These are phyloP conservation scores for Blastocystis sp. DNA, from an alignment of 352 stramenopile genomes.

Conservation along the genomic window DNA sequence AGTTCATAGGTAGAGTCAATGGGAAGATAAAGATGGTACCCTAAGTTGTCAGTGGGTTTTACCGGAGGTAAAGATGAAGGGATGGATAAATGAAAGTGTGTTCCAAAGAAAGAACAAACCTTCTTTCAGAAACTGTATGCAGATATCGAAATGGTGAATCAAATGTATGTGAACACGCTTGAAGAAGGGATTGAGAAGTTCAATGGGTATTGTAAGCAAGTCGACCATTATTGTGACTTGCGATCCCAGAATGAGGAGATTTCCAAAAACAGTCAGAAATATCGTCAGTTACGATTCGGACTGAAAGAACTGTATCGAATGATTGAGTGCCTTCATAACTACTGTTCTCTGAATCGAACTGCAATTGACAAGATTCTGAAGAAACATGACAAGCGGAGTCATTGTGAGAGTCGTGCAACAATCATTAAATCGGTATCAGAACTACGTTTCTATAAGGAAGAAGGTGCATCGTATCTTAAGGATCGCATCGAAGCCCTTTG, in stretches of 20 bases:
- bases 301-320: conserved; percentile 65
- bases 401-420: conserved; percentile 15
- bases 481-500: background rate
- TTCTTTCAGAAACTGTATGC: conserved; percentile 59
- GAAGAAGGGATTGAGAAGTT: background rate
- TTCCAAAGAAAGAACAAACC: conserved; percentile 8
- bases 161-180: conserved; percentile 48
- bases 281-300: conserved; percentile 26
- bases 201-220: background rate
- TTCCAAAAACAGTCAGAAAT: background rate
- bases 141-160: conserved; percentile 66
- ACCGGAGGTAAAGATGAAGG: background rate
- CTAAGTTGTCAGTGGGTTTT: conserved; percentile 29
- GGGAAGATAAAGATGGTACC: conserved; percentile 30
- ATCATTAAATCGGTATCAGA: conserved; percentile 37
- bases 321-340: conserved; percentile 62
- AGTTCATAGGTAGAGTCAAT: conserved; percentile 28
- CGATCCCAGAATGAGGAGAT: background rate
- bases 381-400: conserved; percentile 60
- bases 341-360: conserved; percentile 49
- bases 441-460: conserved; percentile 23
- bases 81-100: background rate
- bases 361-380: conserved; percentile 67
- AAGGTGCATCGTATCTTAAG: background rate
- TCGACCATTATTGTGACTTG: conserved; percentile 25